Base-by-base conservation (phyloP, 805 yeast species). In the Myxozyma neotropica region DNA sequence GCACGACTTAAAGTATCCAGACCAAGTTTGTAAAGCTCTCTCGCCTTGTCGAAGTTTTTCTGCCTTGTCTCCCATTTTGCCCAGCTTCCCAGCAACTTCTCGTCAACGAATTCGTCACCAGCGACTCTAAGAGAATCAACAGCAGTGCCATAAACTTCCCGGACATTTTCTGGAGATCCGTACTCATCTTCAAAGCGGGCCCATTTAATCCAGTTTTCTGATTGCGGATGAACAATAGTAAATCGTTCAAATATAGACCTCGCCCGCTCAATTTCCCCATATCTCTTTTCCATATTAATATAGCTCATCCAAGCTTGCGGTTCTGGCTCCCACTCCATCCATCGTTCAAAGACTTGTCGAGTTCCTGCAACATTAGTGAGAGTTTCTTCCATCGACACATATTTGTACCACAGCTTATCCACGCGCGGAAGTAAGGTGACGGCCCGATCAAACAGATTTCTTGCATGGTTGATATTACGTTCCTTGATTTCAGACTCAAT, bases 351-450 rank as follows among this genome's bases (percentile, higher is more conserved):
- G 5, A 93, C 77, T 13, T 74, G 72, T 52, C 96, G 74, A 1
- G 86, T 86, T 6, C 86, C 85, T 3, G 75, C 71, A 42, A 82
- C 74, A 68, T 89, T 84, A 40, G 84, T 85, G 26, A 90, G 73
- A 0, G 87, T 80, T 72, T 91, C 97, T 72, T 91, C 97, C 17
- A 92, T 81, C 47, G 87, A 85, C 6, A 88, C 85, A 69, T 89
- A 91, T 60, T 84, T 80, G 70, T 82, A 88, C 97, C 98, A 93
- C 21, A 93, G 74, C 71, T 92, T 92, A 67, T 87, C 92, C 3
- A 87, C 84, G 26, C 89, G 77, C 0, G 98, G 98, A 26, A 92
- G 75, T 0, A 83, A 72, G 1, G 84, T 80, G 0, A 88, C 84
- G 0, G 90, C 95, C 44, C 97, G 76, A 53, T 90, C 91, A 31